Conservation (phyloP, 345 rosid species). For the Toxicodendron radicans region DNA sequence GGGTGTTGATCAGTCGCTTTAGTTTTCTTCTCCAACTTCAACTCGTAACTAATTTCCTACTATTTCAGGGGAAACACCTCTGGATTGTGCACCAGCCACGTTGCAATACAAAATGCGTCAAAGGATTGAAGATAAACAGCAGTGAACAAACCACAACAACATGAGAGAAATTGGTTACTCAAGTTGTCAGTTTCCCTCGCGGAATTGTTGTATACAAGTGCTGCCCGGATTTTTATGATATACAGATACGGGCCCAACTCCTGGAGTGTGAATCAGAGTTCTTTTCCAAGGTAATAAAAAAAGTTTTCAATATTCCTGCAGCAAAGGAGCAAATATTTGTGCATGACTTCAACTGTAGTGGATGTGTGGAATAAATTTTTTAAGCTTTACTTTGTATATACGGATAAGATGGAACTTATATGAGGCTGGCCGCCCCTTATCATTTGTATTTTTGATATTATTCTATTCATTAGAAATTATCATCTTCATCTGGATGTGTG, state of each 20-base stretch:
- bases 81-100: conserved; percentile 90
- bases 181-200: conserved; percentile 15
- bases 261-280: conserved; percentile 2
- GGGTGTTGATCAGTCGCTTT: neutral
- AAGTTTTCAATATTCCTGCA: neutral
- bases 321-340: neutral
- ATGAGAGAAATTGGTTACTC: conserved; percentile 5
- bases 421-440: neutral
- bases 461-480: too few species aligned
- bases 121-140: conserved; percentile 50
- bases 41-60: neutral
- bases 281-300: conserved; percentile 13
- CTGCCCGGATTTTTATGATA: conserved; percentile 12
- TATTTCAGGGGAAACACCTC: conserved; percentile 75
- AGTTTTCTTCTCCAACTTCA: neutral
- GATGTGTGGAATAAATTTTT: conserved; percentile 10
- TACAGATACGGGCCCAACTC: conserved; percentile 13
- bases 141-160: neutral
- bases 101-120: conserved; percentile 78
- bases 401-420: conserved; percentile 8
- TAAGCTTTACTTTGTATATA: neutral
- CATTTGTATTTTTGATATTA: neutral
- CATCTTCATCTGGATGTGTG: neutral
- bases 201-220: conserved; percentile 4
- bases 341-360: neutral